Percentiles rank a stretch among this genome's conserved stretches.
Evolutionary conservation across 768 basidiomycete genomes (phyloP).

Genomic region (Tricholoma sp.): DNA sequence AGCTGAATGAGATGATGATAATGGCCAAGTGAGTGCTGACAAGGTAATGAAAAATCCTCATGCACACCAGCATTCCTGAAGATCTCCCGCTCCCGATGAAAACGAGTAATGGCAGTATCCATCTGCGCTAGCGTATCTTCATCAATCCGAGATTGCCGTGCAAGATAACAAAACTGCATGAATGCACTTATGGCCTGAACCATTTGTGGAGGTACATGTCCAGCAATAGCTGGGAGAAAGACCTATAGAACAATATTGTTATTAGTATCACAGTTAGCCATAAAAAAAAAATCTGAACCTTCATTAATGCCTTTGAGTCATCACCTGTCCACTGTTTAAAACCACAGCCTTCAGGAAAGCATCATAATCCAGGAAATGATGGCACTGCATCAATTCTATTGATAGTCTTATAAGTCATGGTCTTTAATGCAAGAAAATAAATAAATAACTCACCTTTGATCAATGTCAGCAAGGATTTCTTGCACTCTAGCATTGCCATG

Average conservation of each 20-base stretch:
- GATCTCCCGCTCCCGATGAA: neutral
- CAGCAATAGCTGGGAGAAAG: conserved; percentile 19
- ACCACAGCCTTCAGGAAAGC: conserved; percentile 1
- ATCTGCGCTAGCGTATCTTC: neutral
- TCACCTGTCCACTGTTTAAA: conserved; percentile 21
- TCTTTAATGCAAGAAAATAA: neutral
- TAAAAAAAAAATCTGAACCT: conserved; percentile 9
- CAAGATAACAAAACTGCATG: conserved; percentile 23
- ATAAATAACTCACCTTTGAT: conserved; percentile 20
- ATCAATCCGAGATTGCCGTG: conserved; percentile 7
- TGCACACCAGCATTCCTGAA: neutral
- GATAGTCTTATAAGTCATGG: too few species aligned
- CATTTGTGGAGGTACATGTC: conserved; percentile 18
- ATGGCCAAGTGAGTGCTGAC: conserved; percentile 4
- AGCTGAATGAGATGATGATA: conserved; percentile 3
- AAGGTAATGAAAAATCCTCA: conserved; percentile 1
- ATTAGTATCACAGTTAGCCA: neutral
- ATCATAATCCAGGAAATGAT: conserved; percentile 1
- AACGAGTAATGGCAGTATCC: neutral
- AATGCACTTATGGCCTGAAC: conserved; percentile 15
- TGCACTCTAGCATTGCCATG: conserved; percentile 12
- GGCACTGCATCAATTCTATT: conserved; percentile 6
- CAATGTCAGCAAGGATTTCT: conserved; percentile 29
- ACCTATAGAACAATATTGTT: conserved; percentile 13
- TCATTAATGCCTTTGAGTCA: conserved; percentile 28